Percentiles rank a stretch among this genome's conserved stretches.
Evolutionary conservation across 2,329 filamentous ascomycete species (phyloP).

Genomic region (Neonectria coccinea): DNA sequence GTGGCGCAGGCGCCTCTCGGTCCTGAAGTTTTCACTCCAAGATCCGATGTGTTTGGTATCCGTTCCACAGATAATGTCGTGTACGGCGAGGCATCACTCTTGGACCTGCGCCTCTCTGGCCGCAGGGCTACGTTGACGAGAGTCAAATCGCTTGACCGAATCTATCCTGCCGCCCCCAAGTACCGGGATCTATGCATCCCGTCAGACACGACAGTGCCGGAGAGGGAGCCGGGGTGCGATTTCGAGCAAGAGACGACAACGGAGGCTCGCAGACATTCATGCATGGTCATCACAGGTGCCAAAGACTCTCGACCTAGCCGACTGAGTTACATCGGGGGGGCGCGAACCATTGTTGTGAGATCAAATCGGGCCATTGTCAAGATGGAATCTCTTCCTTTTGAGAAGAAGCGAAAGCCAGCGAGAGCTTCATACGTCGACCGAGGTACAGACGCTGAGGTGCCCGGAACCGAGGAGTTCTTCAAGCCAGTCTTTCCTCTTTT

Average conservation of each 20-base stretch:
- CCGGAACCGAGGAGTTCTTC: constrained; percentile 44
- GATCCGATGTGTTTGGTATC: constrained; percentile 51
- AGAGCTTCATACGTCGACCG: constrained; percentile 53
- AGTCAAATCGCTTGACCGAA: constrained; percentile 54
- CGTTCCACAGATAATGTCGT: constrained; percentile 52
- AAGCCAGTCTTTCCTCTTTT: constrained; percentile 62
- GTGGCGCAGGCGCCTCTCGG: constrained; percentile 34
- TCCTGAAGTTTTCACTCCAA: constrained; percentile 46
- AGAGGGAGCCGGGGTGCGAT: constrained; percentile 31
- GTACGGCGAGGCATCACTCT: constrained; percentile 55
- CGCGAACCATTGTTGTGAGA: constrained; percentile 49
- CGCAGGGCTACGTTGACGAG: constrained; percentile 44
- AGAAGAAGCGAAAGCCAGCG: constrained; percentile 45
- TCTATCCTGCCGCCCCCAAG: constrained; percentile 47
- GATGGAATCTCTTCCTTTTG: constrained; percentile 46
- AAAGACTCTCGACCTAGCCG: constrained; percentile 38
- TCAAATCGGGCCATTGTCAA: constrained; percentile 45
- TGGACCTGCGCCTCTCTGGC: constrained; percentile 51
- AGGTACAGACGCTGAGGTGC: constrained; percentile 53
- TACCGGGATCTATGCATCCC: constrained; percentile 49
- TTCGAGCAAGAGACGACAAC: constrained; percentile 23
- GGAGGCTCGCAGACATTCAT: constrained; percentile 44
- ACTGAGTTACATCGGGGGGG: constrained; percentile 44
- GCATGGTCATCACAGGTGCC: constrained; percentile 40
- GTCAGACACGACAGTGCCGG: constrained; percentile 35